Base-by-base conservation (phyloP, 768 basidiomycete species). In the Epithele typhae region DNA sequence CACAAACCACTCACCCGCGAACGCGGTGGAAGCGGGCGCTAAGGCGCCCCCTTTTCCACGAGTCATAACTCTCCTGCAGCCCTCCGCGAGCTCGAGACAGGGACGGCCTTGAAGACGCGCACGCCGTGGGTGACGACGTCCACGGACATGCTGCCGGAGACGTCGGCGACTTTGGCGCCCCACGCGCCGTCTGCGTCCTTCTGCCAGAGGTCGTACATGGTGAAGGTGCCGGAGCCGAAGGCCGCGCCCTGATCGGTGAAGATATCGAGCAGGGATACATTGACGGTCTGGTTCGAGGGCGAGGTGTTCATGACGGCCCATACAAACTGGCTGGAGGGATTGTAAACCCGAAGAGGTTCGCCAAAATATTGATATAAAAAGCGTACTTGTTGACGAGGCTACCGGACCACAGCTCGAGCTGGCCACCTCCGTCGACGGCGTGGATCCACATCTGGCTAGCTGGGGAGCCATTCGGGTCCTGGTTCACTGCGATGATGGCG, bases 271-370 rank as follows among this genome's bases (percentile, higher is more conserved):
- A 68, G 56, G 12, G 56, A 45, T 25, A 68, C 48, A 30, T 57
- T 49, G 9, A 63, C 59, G 1, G 58, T 63, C 46, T 67, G 62
- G 9, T 56, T 47, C 12, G 58, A 46, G 0, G 64, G 59, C 1
- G 64, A 60, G 3, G 67, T 66, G 53, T 70, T 71, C 35, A 69
- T 43, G 4, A 71, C 53, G 10, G 67, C 67, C 23, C 68, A 56
- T 24, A 68, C 66, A 37, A 63, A 64, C 33, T 50, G 39, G 46
- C 62, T 62, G 25, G 2, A 25, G 10, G 14, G 18, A 2, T 19
- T 32, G 5, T 32, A 9, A 32, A 17, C 8, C 9, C 30, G 30
- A n/a, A n/a, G n/a, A n/a, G n/a, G n/a, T n/a, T n/a, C 30, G 30
- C 30, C 30, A 32, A 32, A 32, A 15, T 15, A 32, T 32, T 9